Evolutionary conservation across 371 early-diverging fungal genomes (phyloP), one percentile per base, ranked within the genome.

Genomic region (Mortierella sp.): DNA sequence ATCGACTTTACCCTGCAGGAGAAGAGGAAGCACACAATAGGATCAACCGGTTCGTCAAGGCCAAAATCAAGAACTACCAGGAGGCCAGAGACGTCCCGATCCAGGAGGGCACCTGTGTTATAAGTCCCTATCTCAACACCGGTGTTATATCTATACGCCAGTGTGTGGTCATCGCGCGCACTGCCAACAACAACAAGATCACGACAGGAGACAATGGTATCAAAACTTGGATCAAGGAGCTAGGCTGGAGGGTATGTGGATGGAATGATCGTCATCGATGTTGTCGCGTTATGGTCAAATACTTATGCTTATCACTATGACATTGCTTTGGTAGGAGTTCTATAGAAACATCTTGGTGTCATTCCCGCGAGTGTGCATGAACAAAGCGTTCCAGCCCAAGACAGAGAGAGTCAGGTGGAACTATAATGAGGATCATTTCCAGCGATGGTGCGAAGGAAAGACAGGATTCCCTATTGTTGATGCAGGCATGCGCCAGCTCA

Each of bases 401-500:
- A 80, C 83, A 4, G 76, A 76, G 29, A 54, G 77, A 13, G 66
- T 84, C 3, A 61, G 52, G 37, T 84, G 84, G 84, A 60, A 59
- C 16, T 63, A 67, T 13, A 60, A 71, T 25, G 54, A 65, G 21
- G 49, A 54, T 3, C 59, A 60, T n/a, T 85, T 89, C 61, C 37
- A 74, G 24, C 57, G 60, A 21, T 92, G 91, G 92, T 81, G 83
- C 37, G 69, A 84, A 37, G 91, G 90, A 4, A 79, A 78, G 61
- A 91, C 90, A 0, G 90, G 92, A 7, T 92, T 81, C 72, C 90
- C 90, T 6, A 84, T 92, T 45, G 90, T 90, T 8, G 90, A 90
- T 76, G 90, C 92, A n/a, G 79, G 79, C 0, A 86, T 88, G 85
- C 71, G 83, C 21, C 86, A 90, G 63, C 67, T 91, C 22, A 67